Evolutionary conservation across 2,329 filamentous ascomycete species (phyloP), one percentile per base, ranked within the genome.

Genomic region (Mollisiaceae sp.): DNA sequence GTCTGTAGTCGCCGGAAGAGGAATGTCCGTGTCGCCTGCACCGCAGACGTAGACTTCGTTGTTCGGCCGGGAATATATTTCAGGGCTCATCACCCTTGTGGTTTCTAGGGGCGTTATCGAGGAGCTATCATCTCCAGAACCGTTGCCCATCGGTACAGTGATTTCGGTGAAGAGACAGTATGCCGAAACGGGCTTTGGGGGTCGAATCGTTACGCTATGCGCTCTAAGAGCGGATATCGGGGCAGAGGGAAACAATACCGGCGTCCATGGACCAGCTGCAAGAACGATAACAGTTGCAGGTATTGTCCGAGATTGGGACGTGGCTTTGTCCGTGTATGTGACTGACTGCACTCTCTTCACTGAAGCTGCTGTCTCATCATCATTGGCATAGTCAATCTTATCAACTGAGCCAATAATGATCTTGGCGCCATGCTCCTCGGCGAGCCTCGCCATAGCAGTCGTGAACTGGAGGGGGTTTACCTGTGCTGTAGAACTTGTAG

Each of bases 1-100:
- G 68, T 91, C 91, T 2, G 90, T 88, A 0, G 89, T 89, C 1
- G 88, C 81, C 0, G 94, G 94, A 1, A 97, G 82, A 0, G 92
- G 89, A 0, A 92, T 84, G 4, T 83, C 78, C 2, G 84, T 85
- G 75, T 97, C 94, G 27, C 93, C 92, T 73, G 97, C 93, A 50
- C 86, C 82, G 83, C 58, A 66, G 18, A 65, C 59, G 56, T 69
- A 68, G 12, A 96, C 90, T 77, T 97, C 93, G 66, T 90, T 86
- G 75, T 92, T 90, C 0, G 93, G 93, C 1, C 94, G 86, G 0
- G 94, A 91, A 75, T 98, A 98, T 63, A 97, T 94, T 78, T 98
- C 94, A 0, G 94, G 94, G 24, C 92, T 89, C 20, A 92, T 91
- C 20, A 85, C 85, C 62, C 62, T 65, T 32, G 88, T 83, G 68